Conservation (phyloP, 2,329 filamentous ascomycete species). For the Teratosphaeria gauchensis region DNA sequence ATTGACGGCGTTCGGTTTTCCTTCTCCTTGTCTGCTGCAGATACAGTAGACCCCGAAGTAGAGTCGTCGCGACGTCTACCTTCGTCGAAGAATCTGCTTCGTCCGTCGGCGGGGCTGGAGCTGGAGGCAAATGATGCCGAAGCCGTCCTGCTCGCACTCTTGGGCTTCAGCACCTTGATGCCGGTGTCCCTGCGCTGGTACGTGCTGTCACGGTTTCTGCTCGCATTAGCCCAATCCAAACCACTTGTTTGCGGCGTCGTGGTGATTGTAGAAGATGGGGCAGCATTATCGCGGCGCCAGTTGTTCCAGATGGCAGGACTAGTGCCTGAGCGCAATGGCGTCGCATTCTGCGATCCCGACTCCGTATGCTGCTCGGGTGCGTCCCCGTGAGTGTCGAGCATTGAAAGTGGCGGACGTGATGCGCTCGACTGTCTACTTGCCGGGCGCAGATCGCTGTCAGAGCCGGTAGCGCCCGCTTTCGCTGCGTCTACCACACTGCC, state of each 20-base stretch:
- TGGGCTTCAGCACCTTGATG: slow-evolving; percentile 89
- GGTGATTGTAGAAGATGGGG: slow-evolving; percentile 1
- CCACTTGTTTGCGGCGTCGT: slow-evolving; percentile 18
- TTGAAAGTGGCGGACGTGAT: slow-evolving; percentile 16
- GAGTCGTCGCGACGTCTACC: slow-evolving; percentile 27
- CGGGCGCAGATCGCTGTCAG: slow-evolving; percentile 16
- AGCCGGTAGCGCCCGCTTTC: slow-evolving; percentile 14
- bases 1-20: slow-evolving; percentile 21
- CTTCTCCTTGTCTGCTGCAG: slow-evolving; percentile 16
- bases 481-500: slow-evolving; percentile 7
- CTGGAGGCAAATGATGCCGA: slow-evolving; percentile 29
- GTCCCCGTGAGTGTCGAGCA: slow-evolving; percentile 15
- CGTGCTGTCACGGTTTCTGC: slow-evolving; percentile 46
- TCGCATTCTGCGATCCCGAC: slow-evolving; percentile 3
- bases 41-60: slow-evolving; percentile 1
- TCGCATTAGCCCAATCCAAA: slow-evolving; percentile 47
- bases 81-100: slow-evolving; percentile 42
- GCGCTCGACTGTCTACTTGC: slow-evolving; percentile 13
- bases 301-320: slow-evolving; percentile 38
- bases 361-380: slow-evolving; percentile 3
- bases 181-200: slow-evolving; percentile 62
- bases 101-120: slow-evolving; percentile 11
- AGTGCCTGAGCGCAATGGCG: slow-evolving; percentile 14
- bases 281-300: slow-evolving; percentile 35
- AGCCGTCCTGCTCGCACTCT: slow-evolving; percentile 47